Percentiles rank a stretch among this genome's conserved stretches.
phyloP scores from a whole-genome alignment of 2,329 filamentous ascomycete genomes.

The Chaetomium olivaceum region DNA sequence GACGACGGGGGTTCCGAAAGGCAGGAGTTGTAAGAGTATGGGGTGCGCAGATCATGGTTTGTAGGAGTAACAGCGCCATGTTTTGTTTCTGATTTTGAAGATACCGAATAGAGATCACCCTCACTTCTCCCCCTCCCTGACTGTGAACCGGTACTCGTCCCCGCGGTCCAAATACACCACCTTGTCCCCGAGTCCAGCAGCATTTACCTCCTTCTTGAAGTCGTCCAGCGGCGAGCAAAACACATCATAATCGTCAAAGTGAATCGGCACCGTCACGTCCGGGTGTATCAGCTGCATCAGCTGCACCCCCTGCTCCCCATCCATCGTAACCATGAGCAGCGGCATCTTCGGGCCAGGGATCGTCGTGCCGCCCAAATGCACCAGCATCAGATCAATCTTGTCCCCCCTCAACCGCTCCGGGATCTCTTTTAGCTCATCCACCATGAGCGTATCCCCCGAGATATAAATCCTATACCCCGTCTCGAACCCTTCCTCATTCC shows the following conservation, averaged over 20 bases:
- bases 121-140: neutral
- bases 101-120: neutral
- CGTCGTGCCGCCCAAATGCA: slow-evolving; percentile 66
- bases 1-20: no score
- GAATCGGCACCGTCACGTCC: slow-evolving; percentile 63
- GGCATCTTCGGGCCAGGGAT: slow-evolving; percentile 61
- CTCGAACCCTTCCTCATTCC: slow-evolving; percentile 30
- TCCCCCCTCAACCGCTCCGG: slow-evolving; percentile 54
- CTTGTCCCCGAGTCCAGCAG: slow-evolving; percentile 51
- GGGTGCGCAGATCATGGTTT: neutral
- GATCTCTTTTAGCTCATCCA: slow-evolving; percentile 63
- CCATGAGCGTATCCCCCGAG: slow-evolving; percentile 64
- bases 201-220: slow-evolving; percentile 58
- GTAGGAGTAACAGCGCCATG: neutral
- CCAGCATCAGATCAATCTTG: slow-evolving; percentile 65
- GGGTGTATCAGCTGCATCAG: slow-evolving; percentile 61
- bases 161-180: slow-evolving; percentile 63
- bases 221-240: slow-evolving; percentile 60
- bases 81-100: neutral
- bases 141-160: slow-evolving; percentile 56
- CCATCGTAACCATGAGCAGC: slow-evolving; percentile 69
- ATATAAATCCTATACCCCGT: slow-evolving; percentile 64
- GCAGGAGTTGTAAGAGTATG: neutral
- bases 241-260: slow-evolving; percentile 65
- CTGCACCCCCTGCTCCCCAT: slow-evolving; percentile 61